phyloP scores from a whole-genome alignment of 768 basidiomycete genomes.

The Aureoboletus auriporus region DNA sequence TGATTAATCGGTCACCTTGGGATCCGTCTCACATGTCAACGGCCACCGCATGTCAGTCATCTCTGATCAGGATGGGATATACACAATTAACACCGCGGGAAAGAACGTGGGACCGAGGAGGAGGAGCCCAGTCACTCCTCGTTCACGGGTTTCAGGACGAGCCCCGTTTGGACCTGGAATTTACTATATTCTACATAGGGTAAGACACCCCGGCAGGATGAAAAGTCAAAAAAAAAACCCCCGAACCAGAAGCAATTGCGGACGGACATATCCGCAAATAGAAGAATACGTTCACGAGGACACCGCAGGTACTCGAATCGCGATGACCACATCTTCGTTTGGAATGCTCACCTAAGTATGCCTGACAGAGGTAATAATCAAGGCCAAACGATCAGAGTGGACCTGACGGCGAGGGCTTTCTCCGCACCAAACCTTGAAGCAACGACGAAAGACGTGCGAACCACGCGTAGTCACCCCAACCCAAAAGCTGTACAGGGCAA shows the following conservation, averaged over 20 bases:
- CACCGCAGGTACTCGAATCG: neutral
- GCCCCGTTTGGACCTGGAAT: too few species aligned
- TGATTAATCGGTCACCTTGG: too few species aligned
- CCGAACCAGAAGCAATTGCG: neutral
- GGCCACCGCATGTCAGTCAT: too few species aligned
- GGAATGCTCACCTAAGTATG: neutral
- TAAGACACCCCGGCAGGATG: too few species aligned
- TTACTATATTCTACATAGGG: too few species aligned
- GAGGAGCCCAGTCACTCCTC: too few species aligned
- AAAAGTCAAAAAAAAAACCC: too few species aligned
- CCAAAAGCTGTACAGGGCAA: slow-evolving; percentile 11
- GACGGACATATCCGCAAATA: slow-evolving; percentile 8
- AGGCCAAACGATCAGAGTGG: slow-evolving; percentile 13
- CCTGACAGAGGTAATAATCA: slow-evolving; percentile 5
- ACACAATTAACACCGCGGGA: too few species aligned
- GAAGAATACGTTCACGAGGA: slow-evolving; percentile 6
- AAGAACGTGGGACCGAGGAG: too few species aligned
- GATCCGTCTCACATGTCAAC: too few species aligned
- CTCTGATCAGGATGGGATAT: too few species aligned
- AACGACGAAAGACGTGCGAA: slow-evolving; percentile 6
- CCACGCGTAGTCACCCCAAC: neutral
- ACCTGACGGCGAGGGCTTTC: neutral
- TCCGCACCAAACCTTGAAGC: neutral
- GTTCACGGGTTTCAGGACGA: too few species aligned
- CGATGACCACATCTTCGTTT: neutral